A percentile compares a stretch with the other conserved stretches of the same genome.
These are phyloP conservation scores for Dryas octopetala DNA, from an alignment of 306 rosid species.

Conservation along the genomic window DNA sequence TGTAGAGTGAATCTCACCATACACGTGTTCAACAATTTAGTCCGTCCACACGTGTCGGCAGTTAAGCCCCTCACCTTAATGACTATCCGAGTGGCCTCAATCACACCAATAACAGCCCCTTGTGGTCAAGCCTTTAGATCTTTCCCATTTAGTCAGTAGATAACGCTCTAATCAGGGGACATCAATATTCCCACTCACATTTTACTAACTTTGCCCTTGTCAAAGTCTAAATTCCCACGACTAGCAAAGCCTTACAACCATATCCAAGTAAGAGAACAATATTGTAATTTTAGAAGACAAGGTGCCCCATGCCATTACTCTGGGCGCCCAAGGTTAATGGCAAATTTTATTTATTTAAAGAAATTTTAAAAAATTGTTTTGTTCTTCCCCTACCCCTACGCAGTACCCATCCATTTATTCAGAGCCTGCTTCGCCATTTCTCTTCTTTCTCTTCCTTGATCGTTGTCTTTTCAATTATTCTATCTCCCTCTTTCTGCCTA, in stretches of 20 bases:
- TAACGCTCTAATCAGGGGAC: conserved; percentile 3
- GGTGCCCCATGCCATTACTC: neutral
- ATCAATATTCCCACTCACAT: neutral
- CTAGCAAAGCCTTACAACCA: neutral
- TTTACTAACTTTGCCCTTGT: neutral
- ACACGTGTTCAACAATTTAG: neutral
- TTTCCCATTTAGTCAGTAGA: neutral
- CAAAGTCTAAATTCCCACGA: neutral
- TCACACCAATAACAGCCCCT: conserved; percentile 10
- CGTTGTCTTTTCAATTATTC: neutral
- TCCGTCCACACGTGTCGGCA: neutral
- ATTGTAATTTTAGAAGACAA: neutral
- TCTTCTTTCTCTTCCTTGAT: conserved; percentile 6
- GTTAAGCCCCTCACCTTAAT: neutral
- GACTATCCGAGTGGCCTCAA: conserved; percentile 17
- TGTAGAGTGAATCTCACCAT: neutral
- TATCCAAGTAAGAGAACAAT: neutral
- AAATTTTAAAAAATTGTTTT: neutral
- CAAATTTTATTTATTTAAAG: neutral
- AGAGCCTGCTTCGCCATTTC: conserved; percentile 12
- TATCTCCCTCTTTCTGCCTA: neutral
- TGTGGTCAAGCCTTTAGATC: neutral
- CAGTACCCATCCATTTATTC: conserved; percentile 28
- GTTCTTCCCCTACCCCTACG: conserved; percentile 22
- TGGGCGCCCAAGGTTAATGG: neutral